Evolutionary conservation across 306 rosid species (phyloP).

Genomic region (Rosa rugosa): DNA sequence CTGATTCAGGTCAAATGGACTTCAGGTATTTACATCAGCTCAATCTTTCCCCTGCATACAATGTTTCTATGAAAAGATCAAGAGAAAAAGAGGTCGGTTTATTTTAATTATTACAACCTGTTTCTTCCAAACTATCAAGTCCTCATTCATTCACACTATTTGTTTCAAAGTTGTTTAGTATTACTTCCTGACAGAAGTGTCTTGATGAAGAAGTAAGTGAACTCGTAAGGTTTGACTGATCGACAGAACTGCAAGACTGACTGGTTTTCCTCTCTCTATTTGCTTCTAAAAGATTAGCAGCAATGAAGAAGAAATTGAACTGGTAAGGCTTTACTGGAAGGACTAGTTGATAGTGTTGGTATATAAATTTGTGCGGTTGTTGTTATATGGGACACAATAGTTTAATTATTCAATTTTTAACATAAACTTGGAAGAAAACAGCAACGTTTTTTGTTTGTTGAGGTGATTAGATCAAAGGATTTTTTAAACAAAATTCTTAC

Average conservation of each 20-base stretch:
- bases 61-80: background rate
- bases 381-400: background rate
- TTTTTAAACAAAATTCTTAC: background rate
- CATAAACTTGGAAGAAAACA: background rate
- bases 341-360: background rate
- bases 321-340: background rate
- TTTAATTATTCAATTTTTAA: background rate
- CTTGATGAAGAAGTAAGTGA: background rate
- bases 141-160: background rate
- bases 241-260: background rate
- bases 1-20: conserved; percentile 44
- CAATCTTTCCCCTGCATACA: conserved; percentile 1
- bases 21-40: conserved; percentile 55
- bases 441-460: background rate
- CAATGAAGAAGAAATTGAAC: background rate
- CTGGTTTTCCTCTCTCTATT: background rate
- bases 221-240: background rate
- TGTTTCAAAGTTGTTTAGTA: no score
- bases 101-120: background rate
- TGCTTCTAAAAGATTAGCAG: background rate
- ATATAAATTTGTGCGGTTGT: background rate
- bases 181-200: background rate
- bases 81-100: background rate
- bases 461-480: background rate
- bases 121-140: background rate